A percentile compares a stretch with the other conserved stretches of the same genome.
These are phyloP conservation scores for Pyrus communis DNA, from an alignment of 306 rosid genomes.

Conservation along the genomic window DNA sequence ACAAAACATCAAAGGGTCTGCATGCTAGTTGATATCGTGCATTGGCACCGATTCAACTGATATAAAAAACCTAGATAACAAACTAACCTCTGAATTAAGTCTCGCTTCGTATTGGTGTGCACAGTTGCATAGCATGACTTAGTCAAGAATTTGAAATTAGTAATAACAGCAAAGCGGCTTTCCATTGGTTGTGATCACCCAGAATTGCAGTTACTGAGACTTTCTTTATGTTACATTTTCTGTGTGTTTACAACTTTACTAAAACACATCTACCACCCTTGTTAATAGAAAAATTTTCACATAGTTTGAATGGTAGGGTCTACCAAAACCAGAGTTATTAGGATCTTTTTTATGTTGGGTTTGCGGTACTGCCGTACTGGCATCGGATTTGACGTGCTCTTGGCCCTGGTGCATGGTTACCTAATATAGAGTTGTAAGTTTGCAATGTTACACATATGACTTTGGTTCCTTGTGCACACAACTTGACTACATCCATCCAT, in stretches of 20 bases:
- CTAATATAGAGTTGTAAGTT: background rate
- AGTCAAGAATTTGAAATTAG: background rate
- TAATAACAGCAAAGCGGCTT: background rate
- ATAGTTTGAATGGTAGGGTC: background rate
- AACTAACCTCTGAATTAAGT: background rate
- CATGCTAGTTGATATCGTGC: background rate
- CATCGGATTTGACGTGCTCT: background rate
- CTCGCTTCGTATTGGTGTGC: background rate
- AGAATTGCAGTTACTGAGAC: background rate
- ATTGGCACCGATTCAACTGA: background rate
- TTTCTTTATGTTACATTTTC: background rate
- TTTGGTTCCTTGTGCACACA: background rate
- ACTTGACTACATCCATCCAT: background rate
- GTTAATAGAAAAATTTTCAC: background rate
- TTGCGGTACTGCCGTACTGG: background rate
- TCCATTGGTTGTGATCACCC: background rate
- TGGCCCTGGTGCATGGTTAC: background rate
- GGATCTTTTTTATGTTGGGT: background rate
- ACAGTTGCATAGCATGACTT: background rate
- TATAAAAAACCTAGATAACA: background rate
- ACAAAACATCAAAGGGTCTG: background rate
- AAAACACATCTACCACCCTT: no score
- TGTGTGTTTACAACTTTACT: background rate
- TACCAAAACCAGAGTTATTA: background rate
- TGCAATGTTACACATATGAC: background rate